Percentiles rank a stretch among this genome's conserved stretches.
These are phyloP conservation scores for Penicillium sp. DNA, from an alignment of 2,329 filamentous ascomycete genomes.

Conservation along the genomic window DNA sequence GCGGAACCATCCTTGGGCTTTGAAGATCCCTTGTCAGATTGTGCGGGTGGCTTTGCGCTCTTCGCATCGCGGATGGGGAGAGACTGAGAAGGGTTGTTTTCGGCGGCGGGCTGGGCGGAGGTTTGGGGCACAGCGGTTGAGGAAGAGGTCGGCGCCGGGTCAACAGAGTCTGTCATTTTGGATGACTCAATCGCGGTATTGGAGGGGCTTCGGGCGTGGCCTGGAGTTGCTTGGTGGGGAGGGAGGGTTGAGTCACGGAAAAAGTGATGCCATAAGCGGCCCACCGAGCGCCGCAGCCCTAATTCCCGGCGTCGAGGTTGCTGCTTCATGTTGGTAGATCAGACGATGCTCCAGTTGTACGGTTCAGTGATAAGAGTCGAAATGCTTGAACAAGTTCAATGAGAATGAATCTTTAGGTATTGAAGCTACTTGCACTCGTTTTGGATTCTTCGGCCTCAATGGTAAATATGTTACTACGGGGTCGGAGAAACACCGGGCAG, in stretches of 20 bases:
- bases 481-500: slow-evolving; percentile 8
- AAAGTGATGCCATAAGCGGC: slow-evolving; percentile 42
- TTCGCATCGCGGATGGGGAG: slow-evolving; percentile 31
- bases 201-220: slow-evolving; percentile 27
- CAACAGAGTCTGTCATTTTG: slow-evolving; percentile 33
- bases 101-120: slow-evolving; percentile 23
- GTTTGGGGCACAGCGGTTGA: slow-evolving; percentile 21
- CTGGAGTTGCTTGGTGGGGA: slow-evolving; percentile 34
- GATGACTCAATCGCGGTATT: slow-evolving; percentile 23
- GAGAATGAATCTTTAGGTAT: neutral
- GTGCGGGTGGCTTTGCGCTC: slow-evolving; percentile 27
- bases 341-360: no score
- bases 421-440: neutral
- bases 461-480: neutral
- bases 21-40: slow-evolving; percentile 24
- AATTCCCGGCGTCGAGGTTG: slow-evolving; percentile 19
- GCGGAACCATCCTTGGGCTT: slow-evolving; percentile 31
- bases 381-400: no score
- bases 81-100: slow-evolving; percentile 21
- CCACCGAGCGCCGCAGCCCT: slow-evolving; percentile 30
- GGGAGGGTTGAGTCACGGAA: slow-evolving; percentile 37
- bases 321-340: slow-evolving; percentile 4
- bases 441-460: neutral
- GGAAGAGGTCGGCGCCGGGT: slow-evolving; percentile 23
- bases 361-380: no score